Evolutionary conservation across 805 yeast species (phyloP).

Genomic region (Candida maltosa): DNA sequence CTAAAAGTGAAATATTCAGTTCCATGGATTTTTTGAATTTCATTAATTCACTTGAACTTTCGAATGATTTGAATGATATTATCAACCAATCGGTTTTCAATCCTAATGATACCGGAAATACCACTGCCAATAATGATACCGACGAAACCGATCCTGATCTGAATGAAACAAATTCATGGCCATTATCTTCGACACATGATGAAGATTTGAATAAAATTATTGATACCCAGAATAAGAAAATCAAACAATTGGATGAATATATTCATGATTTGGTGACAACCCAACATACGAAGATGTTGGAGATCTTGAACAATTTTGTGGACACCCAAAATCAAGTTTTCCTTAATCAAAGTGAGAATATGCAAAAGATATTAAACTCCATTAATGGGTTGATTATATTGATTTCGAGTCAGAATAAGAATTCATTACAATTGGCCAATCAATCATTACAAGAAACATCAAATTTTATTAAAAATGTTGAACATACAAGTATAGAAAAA

Average conservation of each 20-base stretch:
- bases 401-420: conserved; percentile 10
- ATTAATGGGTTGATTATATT: conserved; percentile 11
- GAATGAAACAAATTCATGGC: conserved; percentile 1
- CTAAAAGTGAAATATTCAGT: conserved; percentile 22
- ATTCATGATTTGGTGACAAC: conserved; percentile 9
- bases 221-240: conserved; percentile 6
- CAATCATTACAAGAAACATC: conserved; percentile 12
- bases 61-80: conserved; percentile 7
- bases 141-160: conserved; percentile 2
- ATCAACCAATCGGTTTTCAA: conserved; percentile 5
- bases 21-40: conserved; percentile 15
- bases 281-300: conserved; percentile 11
- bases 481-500: conserved; percentile 11
- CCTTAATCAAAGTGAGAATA: conserved; percentile 13
- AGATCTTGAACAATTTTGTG: conserved; percentile 12
- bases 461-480: conserved; percentile 8
- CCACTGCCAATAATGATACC: too few relatives aligned
- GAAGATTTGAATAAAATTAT: not conserved
- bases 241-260: conserved; percentile 12
- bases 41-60: conserved; percentile 9
- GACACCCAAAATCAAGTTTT: conserved; percentile 14
- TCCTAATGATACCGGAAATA: not conserved
- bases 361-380: conserved; percentile 14
- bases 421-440: conserved; percentile 12
- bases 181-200: not conserved